Evolutionary conservation across 23 red algal genomes (phyloP).

Genomic region (Gracilaria gracilis): DNA sequence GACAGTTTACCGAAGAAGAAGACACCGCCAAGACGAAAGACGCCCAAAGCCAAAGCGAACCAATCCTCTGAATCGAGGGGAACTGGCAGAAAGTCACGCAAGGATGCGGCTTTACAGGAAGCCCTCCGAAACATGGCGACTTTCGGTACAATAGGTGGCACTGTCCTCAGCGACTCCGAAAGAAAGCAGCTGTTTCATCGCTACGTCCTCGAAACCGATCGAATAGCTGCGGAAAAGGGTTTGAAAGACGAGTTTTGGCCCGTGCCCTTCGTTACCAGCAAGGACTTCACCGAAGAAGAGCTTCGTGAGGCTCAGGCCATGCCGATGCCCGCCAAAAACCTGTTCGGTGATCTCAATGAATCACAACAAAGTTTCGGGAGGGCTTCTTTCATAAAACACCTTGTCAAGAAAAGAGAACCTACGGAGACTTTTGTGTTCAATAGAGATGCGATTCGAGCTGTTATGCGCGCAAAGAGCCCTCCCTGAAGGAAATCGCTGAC

Average conservation of each 20-base stretch:
- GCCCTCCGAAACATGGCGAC: constrained; percentile 43
- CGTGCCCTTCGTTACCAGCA: constrained; percentile 59
- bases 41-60: not conserved
- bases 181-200: constrained; percentile 48
- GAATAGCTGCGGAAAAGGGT: constrained; percentile 53
- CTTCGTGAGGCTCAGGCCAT: constrained; percentile 34
- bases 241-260: constrained; percentile 70
- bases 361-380: not conserved
- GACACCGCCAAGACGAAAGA: constrained; percentile 4
- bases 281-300: constrained; percentile 60
- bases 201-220: constrained; percentile 67
- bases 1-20: not conserved
- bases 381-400: constrained; percentile 8
- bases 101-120: constrained; percentile 37
- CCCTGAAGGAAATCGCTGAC: not conserved
- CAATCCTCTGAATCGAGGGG: constrained; percentile 3
- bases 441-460: constrained; percentile 30
- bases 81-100: constrained; percentile 17
- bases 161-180: constrained; percentile 44
- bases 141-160: constrained; percentile 39
- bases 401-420: not conserved
- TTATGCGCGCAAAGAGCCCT: constrained; percentile 24
- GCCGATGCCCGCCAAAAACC: constrained; percentile 22
- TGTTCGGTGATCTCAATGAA: constrained; percentile 4
- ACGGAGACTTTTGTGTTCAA: constrained; percentile 16